These are phyloP conservation scores for Aquilaria sinensis DNA, from an alignment of 345 rosid species.

Conservation along the genomic window DNA sequence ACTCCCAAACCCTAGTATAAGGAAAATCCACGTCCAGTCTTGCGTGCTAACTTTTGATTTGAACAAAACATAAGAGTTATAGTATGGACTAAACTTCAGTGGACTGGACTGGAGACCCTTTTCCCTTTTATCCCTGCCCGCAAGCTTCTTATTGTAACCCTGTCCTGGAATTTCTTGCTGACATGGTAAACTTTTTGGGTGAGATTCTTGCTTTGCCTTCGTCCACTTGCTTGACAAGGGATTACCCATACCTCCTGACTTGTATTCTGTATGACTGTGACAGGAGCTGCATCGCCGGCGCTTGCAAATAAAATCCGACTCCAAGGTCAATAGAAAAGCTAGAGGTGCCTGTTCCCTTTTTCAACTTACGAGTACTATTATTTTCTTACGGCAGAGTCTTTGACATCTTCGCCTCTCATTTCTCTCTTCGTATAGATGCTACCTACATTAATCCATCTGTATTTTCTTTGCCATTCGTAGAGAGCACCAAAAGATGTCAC, in stretches of 20 bases:
- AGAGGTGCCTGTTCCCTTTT: slow-evolving; percentile 29
- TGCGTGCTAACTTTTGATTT: too few relatives aligned
- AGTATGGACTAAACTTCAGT: too few relatives aligned
- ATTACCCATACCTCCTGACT: not conserved
- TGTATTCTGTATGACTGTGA: not conserved
- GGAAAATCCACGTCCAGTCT: too few relatives aligned
- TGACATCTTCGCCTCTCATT: not conserved
- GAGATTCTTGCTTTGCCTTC: not conserved
- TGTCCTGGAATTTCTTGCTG: not conserved
- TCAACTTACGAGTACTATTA: not conserved
- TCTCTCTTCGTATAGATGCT: too few relatives aligned
- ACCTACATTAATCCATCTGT: slow-evolving; percentile 1
- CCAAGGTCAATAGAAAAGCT: slow-evolving; percentile 37
- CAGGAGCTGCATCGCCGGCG: slow-evolving; percentile 79
- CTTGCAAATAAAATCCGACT: slow-evolving; percentile 43
- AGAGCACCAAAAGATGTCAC: slow-evolving; percentile 11
- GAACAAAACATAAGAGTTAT: too few relatives aligned
- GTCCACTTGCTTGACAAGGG: not conserved
- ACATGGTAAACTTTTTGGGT: not conserved
- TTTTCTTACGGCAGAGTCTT: not conserved
- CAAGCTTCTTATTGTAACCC: not conserved
- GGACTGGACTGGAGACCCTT: not conserved
- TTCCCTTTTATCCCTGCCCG: not conserved
- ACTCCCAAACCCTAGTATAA: too few relatives aligned
- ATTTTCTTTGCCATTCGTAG: slow-evolving; percentile 13